Evolutionary conservation across 805 yeast species (phyloP), one percentile per base, ranked within the genome.

Genomic region (Lachancea cidri): DNA sequence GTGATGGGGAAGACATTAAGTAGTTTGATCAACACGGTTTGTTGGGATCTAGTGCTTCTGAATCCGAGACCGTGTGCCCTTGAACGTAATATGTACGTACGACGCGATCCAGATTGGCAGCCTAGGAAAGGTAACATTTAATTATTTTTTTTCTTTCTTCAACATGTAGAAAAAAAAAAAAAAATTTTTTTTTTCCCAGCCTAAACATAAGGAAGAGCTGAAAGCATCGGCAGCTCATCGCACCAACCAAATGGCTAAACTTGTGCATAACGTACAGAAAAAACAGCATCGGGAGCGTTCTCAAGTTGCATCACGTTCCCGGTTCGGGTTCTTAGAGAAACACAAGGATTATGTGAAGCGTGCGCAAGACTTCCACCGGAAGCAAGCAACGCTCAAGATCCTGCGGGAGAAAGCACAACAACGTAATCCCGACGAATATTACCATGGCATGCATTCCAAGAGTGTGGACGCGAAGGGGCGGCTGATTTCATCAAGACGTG

Each of bases 211-310:
- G 14, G n/a, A 14, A 29, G 18, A 22, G 15, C 11, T 7, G 9
- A 9, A 11, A 24, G 19, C 15, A 25, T 20, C 31, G 29, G 13
- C 18, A 33, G 33, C 42, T 38, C 43, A 39, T 30, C 39, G 43
- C 34, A 27, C n/a, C 35, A 19, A 17, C 17, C 39, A 30, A 20
- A 86, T 86, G 94, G 83, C 83, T 27, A 83, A 82, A 49, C 67
- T 84, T 25, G 91, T 84, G 9, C 97, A 89, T 62, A 85, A 87
- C 57, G 81, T 91, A 8, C 97, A 91, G 64, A 93, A 94, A 71
- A 93, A 87, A 58, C 98, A 93, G 70, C 98, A 93, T 58, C 72
- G 88, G 44, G 98, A 93, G 68, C 78, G 98, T 55, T 76, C 96
- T 4, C 98, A 93, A 65, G 84, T 91, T 1, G 71, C 70, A 35